A percentile compares a stretch with the other conserved stretches of the same genome.
Evolutionary conservation across 2,329 filamentous ascomycete genomes (phyloP).

Genomic region (Aureobasidium sp.): DNA sequence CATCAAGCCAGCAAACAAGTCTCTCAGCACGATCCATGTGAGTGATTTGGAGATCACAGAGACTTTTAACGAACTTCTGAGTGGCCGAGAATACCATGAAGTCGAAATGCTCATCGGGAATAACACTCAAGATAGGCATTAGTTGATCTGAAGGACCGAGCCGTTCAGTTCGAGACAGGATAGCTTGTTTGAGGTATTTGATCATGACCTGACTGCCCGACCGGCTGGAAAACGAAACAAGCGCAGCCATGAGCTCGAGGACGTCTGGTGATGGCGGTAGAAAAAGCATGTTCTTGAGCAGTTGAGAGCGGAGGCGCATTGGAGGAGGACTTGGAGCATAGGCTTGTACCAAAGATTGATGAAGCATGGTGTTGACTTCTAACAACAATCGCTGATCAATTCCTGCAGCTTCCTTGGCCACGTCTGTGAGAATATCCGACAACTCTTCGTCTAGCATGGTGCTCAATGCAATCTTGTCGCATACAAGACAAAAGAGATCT

Average conservation of each 20-base stretch:
- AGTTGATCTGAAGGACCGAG: background rate
- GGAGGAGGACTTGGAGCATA: background rate
- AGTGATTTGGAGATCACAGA: background rate
- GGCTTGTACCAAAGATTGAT: background rate
- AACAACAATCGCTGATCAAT: background rate
- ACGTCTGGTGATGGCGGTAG: background rate
- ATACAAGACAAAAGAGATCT: background rate
- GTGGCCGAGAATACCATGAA: background rate
- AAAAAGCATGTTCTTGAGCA: background rate
- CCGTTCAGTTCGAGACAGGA: background rate
- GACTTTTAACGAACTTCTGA: background rate
- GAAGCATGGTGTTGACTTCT: background rate
- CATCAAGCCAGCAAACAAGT: background rate
- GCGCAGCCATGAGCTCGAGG: background rate
- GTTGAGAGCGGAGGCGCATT: background rate
- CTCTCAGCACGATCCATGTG: background rate
- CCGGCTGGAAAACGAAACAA: background rate
- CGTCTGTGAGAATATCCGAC: background rate
- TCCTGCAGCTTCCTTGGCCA: background rate
- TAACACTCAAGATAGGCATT: background rate
- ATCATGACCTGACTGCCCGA: background rate
- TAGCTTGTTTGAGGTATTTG: background rate
- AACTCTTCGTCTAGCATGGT: slow-evolving; percentile 14
- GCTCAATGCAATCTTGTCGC: slow-evolving; percentile 17
- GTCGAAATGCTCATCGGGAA: background rate